A percentile compares a stretch with the other conserved stretches of the same genome.
Conservation (phyloP, 352 stramenopile genomes). For the Phytopythium ostracodes region DNA sequence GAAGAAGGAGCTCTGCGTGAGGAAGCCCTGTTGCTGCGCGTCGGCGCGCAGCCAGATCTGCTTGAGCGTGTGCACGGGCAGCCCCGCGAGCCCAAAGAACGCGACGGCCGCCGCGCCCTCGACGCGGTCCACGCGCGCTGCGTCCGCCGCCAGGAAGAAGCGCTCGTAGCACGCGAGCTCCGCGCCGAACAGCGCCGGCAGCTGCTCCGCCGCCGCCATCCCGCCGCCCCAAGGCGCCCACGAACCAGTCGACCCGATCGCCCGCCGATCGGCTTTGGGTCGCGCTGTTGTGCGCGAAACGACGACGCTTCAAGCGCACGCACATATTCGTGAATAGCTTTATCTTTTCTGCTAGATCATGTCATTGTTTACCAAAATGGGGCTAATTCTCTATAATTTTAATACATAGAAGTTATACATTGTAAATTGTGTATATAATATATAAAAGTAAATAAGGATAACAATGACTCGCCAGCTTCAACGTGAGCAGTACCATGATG, state of each 20-base stretch:
- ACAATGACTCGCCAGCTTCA: too few relatives aligned
- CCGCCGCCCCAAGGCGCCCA: not conserved
- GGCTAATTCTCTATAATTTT: too few relatives aligned
- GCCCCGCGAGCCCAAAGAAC: slow-evolving; percentile 20
- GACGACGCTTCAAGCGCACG: not conserved
- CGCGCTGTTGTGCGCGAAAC: not conserved
- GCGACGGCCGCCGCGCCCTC: slow-evolving; percentile 20
- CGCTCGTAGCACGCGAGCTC: slow-evolving; percentile 12
- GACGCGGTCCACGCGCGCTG: slow-evolving; percentile 12
- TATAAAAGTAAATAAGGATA: too few relatives aligned
- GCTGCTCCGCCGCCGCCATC: not conserved
- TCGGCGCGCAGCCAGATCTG: slow-evolving; percentile 29
- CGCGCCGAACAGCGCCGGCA: not conserved
- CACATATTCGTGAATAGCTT: not conserved
- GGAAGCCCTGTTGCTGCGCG: slow-evolving; percentile 12
- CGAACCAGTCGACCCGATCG: not conserved
- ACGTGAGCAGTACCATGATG: too few relatives aligned
- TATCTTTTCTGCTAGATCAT: not conserved
- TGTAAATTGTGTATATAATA: too few relatives aligned
- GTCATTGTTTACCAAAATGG: not conserved
- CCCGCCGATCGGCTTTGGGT: not conserved
- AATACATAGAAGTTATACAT: too few relatives aligned
- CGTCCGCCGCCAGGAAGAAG: slow-evolving; percentile 26
- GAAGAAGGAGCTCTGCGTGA: slow-evolving; percentile 12
- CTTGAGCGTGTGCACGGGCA: slow-evolving; percentile 27